phyloP scores from a whole-genome alignment of 2,329 filamentous ascomycete species.

The Fusarium lyarnte region DNA sequence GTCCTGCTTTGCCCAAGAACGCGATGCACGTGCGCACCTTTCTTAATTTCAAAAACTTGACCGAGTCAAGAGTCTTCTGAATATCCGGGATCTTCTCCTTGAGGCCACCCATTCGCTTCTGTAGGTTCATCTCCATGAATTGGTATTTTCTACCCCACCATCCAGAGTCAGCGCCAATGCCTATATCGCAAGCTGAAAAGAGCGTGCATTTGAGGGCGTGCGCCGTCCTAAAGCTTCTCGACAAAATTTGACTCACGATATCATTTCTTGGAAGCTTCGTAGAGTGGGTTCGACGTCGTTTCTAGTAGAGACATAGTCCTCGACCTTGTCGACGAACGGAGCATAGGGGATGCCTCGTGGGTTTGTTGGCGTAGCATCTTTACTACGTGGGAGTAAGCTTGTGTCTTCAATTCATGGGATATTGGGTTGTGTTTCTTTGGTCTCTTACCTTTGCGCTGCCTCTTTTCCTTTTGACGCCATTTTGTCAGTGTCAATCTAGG shows the following conservation, averaged over 20 bases:
- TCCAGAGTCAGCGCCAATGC: constrained; percentile 30
- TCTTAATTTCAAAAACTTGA: constrained; percentile 81
- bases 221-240: constrained; percentile 7
- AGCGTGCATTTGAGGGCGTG: constrained; percentile 17
- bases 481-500: constrained; percentile 36
- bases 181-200: neutral
- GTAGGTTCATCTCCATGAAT: constrained; percentile 97
- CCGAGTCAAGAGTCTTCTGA: constrained; percentile 92
- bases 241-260: constrained; percentile 69
- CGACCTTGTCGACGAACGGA: constrained; percentile 87
- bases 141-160: constrained; percentile 85
- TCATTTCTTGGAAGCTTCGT: constrained; percentile 91
- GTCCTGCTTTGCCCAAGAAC: neutral
- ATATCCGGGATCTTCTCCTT: constrained; percentile 98
- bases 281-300: constrained; percentile 83
- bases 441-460: constrained; percentile 47
- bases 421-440: neutral
- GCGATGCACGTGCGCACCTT: constrained; percentile 60
- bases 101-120: constrained; percentile 81
- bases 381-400: constrained; percentile 42
- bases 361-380: constrained; percentile 71
- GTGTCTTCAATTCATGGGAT: neutral
- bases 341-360: constrained; percentile 84
- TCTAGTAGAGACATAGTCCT: constrained; percentile 84
- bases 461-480: constrained; percentile 57